Evolutionary conservation across 768 basidiomycete genomes (phyloP), one percentile per base, ranked within the genome.

Genomic region (Trametes punicea): DNA sequence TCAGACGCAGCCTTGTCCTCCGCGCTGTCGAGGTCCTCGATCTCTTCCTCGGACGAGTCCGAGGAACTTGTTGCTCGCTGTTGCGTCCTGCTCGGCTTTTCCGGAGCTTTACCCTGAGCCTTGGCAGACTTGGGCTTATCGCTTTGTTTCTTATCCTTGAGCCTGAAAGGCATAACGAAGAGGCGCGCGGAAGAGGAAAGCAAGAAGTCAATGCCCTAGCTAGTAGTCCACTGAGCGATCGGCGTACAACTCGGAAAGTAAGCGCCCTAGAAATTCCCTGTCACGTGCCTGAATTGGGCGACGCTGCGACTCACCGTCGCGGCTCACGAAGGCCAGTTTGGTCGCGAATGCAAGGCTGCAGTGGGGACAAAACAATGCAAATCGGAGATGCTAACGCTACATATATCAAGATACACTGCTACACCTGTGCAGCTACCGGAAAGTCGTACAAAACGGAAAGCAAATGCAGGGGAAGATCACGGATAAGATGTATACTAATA

Each of bases 221-320:
- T 20, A n/a, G n/a, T n/a, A n/a, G n/a, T n/a, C n/a, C n/a, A n/a
- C n/a, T n/a, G n/a, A n/a, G n/a, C n/a, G 21, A 13, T 21, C 39
- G 27, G 20, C 18, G 50, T 33, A 23, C 41, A 9, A n/a, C 27
- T 20, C 10, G 27, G 10, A 38, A 25, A 29, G 20, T 10, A 57
- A 27, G 44, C 51, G 51, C 57, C 38, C 46, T 18, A 54, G 51
- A 59, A 54, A 59, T 53, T n/a, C n/a, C n/a, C n/a, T n/a, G n/a
- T n/a, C n/a, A n/a, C n/a, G n/a, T n/a, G n/a, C n/a, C n/a, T n/a
- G n/a, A n/a, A n/a, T n/a, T n/a, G n/a, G n/a, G n/a, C n/a, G n/a
- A n/a, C n/a, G n/a, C n/a, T n/a, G n/a, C n/a, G n/a, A n/a, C n/a
- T n/a, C n/a, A n/a, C n/a, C n/a, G n/a, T n/a, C n/a, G n/a, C n/a